Base-by-base conservation (phyloP, 371 early-diverging fungal species). In the Massospora cicadina region DNA sequence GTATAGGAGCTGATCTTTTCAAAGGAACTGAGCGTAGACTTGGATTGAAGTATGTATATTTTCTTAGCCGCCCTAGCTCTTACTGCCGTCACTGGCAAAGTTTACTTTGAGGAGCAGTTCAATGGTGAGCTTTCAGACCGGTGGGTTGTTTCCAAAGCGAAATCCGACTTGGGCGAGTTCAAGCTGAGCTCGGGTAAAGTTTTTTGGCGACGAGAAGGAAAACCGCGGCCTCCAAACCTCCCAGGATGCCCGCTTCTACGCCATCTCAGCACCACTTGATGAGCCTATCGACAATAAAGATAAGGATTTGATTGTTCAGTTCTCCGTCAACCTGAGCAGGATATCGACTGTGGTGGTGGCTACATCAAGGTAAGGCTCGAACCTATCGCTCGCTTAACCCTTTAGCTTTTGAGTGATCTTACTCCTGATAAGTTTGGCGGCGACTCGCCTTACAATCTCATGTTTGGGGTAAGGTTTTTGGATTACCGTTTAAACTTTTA, bases 271-370 rank as follows among this genome's bases (percentile, higher is more conserved):
- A 28, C 80, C 84, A 67, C 71, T 89, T 66, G 75, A 81, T 65
- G 76, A 82, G 65, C 76, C 80, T 59, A 87, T 84, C 78, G 79
- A 81, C 70, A 81, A 70, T 69, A 83, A 84, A 65, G 72, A 74
- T 67, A 70, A 71, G 27, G 77, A 86, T 68, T 74, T 93, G 60
- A 90, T 97, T 33, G 76, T 93, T 65, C 96, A 96, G 77, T 93
- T 90, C 72, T 91, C 93, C 71, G 93, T 95, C 70, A 95, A 96
- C 85, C 93, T 64, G 95, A 95, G 70, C 84, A 91, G 69, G 78
- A 77, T 60, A 84, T 95, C 66, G 92, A 92, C 68, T 98, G 98
- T 79, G 96, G 95, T 69, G 98, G 98, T 63, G 93, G 95, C 61
- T 98, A 98, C 77, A 66, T 93, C 66, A 98, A 98, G 82, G 85